Base-by-base conservation (phyloP, 108 stramenopile genomes). In the Pseudonitzschia pungens region DNA sequence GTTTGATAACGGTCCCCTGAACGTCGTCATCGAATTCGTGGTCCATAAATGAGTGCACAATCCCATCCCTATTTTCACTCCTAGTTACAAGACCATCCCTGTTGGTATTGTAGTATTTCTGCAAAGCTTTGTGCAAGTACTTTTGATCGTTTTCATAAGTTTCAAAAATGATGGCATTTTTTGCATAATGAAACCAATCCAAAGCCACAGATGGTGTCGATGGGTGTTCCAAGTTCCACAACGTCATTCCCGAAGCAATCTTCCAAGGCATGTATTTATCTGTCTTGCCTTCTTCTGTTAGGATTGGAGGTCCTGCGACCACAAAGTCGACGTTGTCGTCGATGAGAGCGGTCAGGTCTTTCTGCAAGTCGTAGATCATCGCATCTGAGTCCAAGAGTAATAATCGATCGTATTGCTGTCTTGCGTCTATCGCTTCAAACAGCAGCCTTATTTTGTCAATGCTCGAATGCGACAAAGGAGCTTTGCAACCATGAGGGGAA, bases 191-290 rank as follows among this genome's bases (percentile, higher is more conserved):
- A 63, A 76, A 76, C 75, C 75, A 76, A 0, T 76, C 67, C 58
- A 76, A 26, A 18, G 75, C 75, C 18, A 76, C 75, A 22, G 43
- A 8, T 16, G 14, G 41, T 32, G 42, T 63, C 18, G 57, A 41
- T 20, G 58, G 75, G 64, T 76, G 75, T 10, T 76, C 36, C 51
- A 76, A 53, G 53, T 76, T 76, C 75, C 75, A 76, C 32, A 76
- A 69, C 40, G 68, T 69, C 1, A 64, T 57, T 33, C 75, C 60
- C 24, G 75, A 27, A 50, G 54, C 4, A 33, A 74, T 63, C 22
- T 57, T n/a, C 69, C 54, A 55, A 3, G 69, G 54, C 27, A 48
- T 59, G 28, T 65, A 56, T 52, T 76, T 76, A 32, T 76, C 50
- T 32, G 9, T 31, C 32, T 69, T 55, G 6, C 58, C 70, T 3